These are phyloP conservation scores for Puccinia triticina DNA, from an alignment of 1,284 basidiomycete species.

Conservation along the genomic window DNA sequence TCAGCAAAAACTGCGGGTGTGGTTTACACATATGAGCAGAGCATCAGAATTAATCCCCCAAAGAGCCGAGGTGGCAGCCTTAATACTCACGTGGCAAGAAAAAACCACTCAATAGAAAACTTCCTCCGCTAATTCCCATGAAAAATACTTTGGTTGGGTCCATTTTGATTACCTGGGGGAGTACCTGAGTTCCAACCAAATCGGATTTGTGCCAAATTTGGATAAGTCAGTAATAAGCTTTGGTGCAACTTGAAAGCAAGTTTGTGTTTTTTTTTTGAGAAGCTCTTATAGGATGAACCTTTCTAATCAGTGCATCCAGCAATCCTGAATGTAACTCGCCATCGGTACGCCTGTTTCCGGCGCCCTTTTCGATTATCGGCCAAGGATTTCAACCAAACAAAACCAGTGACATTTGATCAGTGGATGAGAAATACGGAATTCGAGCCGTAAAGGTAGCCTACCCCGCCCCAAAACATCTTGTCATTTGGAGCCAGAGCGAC, in stretches of 20 bases:
- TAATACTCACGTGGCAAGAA: slow-evolving; percentile 43
- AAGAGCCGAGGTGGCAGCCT: too few species aligned
- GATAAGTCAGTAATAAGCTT: background rate
- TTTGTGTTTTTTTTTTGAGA: slow-evolving; percentile 4
- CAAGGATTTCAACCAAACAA: background rate
- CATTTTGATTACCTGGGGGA: slow-evolving; percentile 43
- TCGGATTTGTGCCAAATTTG: background rate
- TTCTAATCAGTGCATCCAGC: slow-evolving; percentile 35
- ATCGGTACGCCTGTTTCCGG: slow-evolving; percentile 41
- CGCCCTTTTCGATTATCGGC: background rate
- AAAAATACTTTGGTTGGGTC: slow-evolving; percentile 45
- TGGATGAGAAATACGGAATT: background rate
- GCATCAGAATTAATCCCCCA: background rate
- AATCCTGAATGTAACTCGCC: slow-evolving; percentile 38
- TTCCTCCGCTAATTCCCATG: slow-evolving; percentile 47
- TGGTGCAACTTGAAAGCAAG: background rate
- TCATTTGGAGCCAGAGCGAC: slow-evolving; percentile 48
- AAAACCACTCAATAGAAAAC: slow-evolving; percentile 38
- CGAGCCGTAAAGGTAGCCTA: background rate
- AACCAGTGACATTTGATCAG: background rate
- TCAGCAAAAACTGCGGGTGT: slow-evolving; percentile 42
- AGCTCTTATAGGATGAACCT: background rate
- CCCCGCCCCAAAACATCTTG: slow-evolving; percentile 51
- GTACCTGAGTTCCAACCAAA: slow-evolving; percentile 30
- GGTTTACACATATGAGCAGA: background rate